phyloP scores from a whole-genome alignment of 2,329 filamentous ascomycete species.

The Ophiostoma perfectum region DNA sequence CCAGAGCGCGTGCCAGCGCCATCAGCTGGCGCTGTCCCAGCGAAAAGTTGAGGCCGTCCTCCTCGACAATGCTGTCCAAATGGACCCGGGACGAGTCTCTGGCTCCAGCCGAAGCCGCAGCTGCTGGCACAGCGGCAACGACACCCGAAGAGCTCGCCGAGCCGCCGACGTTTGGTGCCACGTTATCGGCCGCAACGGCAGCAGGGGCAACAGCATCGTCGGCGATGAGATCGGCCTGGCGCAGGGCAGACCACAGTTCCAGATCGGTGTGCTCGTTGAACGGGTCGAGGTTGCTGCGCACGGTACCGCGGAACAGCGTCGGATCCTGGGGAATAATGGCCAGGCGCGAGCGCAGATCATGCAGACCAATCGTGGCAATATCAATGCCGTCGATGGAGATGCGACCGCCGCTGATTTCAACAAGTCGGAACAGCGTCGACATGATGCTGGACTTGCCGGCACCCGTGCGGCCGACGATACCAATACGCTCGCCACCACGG shows the following conservation, averaged over 20 bases:
- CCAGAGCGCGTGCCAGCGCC: constrained; percentile 85
- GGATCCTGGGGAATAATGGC: constrained; percentile 83
- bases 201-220: constrained; percentile 30
- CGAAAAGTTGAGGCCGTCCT: constrained; percentile 94
- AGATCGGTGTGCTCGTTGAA: constrained; percentile 74
- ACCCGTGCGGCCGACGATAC: constrained; percentile 74
- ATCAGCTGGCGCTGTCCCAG: constrained; percentile 93
- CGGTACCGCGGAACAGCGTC: constrained; percentile 74
- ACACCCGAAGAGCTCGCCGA: neutral
- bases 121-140: constrained; percentile 30
- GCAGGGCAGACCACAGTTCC: constrained; percentile 70
- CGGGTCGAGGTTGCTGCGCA: constrained; percentile 73
- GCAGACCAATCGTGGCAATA: constrained; percentile 67
- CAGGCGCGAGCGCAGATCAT: constrained; percentile 68
- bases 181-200: neutral
- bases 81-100: constrained; percentile 53
- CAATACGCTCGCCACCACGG: constrained; percentile 69
- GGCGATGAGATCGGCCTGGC: constrained; percentile 64
- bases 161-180: neutral
- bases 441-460: constrained; percentile 82
- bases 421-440: constrained; percentile 72
- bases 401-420: constrained; percentile 57
- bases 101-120: neutral
- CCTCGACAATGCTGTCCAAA: constrained; percentile 80
- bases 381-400: constrained; percentile 63